Conservation (phyloP, 768 basidiomycete genomes). For the Xerocomellus intermedius region DNA sequence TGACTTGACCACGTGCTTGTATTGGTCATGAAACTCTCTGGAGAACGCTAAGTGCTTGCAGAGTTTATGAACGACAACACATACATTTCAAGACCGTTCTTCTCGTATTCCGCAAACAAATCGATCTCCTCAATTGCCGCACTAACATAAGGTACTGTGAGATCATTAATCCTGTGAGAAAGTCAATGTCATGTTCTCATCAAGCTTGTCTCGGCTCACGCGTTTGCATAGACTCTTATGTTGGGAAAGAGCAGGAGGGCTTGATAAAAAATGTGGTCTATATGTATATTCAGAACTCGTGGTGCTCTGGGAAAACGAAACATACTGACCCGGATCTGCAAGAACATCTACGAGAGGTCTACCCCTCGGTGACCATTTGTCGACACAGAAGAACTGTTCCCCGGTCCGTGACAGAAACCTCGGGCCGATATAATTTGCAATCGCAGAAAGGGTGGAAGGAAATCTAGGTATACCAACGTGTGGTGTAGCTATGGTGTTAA, state of each 20-base stretch:
- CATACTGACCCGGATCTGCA: conserved; percentile 66
- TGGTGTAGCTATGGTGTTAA: conserved; percentile 81
- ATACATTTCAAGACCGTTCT: conserved; percentile 63
- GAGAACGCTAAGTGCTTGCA: conserved; percentile 3
- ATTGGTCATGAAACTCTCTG: conserved; percentile 58
- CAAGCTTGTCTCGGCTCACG: conserved; percentile 40
- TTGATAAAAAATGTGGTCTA: conserved; percentile 75
- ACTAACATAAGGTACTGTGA: conserved; percentile 81
- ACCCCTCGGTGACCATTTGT: conserved; percentile 69
- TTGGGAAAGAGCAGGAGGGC: conserved; percentile 65
- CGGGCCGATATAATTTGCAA: conserved; percentile 59
- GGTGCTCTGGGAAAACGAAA: neutral
- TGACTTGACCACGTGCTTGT: conserved; percentile 54
- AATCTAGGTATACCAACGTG: conserved; percentile 74
- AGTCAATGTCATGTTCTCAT: neutral
- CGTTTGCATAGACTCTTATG: conserved; percentile 79
- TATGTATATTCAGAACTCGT: neutral
- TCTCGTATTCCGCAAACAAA: conserved; percentile 55
- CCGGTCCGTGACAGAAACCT: conserved; percentile 76
- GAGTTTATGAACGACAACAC: conserved; percentile 17
- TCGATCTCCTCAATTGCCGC: conserved; percentile 70
- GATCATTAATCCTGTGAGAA: conserved; percentile 57
- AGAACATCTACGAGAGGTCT: conserved; percentile 71
- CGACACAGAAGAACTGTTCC: conserved; percentile 70
- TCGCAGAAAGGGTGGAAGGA: conserved; percentile 53